phyloP scores from a whole-genome alignment of 768 basidiomycete species.

The Suillus weaverae region DNA sequence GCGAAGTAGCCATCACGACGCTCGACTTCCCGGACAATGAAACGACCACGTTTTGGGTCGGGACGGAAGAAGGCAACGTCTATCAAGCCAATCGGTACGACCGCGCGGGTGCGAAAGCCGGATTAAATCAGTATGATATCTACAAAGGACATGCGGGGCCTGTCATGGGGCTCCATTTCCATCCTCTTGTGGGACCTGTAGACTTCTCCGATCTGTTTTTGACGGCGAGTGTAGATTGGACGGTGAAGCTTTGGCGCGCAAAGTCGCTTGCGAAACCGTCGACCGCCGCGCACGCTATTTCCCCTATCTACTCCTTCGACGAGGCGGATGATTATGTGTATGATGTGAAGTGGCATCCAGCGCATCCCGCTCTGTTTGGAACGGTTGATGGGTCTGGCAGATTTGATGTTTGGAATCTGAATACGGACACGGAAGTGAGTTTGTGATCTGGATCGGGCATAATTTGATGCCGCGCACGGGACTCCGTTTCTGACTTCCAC shows the following conservation, averaged over 20 bases:
- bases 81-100: conserved; percentile 98
- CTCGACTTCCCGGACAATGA: conserved; percentile 96
- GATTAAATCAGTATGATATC: conserved; percentile 88
- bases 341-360: conserved; percentile 97
- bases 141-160: conserved; percentile 94
- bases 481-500: not conserved
- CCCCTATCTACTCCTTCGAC: conserved; percentile 90
- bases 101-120: conserved; percentile 94
- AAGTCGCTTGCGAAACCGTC: conserved; percentile 76
- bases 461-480: not conserved
- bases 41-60: conserved; percentile 96
- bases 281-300: conserved; percentile 49
- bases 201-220: conserved; percentile 97
- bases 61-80: conserved; percentile 96
- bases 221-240: conserved; percentile 95
- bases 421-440: conserved; percentile 92
- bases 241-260: conserved; percentile 93
- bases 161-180: conserved; percentile 93
- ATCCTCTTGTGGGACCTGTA: conserved; percentile 85
- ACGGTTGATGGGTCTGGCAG: conserved; percentile 92
- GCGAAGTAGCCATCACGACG: conserved; percentile 92
- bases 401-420: conserved; percentile 98
- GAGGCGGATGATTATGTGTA: conserved; percentile 99
- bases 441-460: not conserved
- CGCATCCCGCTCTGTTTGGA: conserved; percentile 92